Base-by-base conservation (phyloP, 441 rosid species). In the Populus tomentosa region DNA sequence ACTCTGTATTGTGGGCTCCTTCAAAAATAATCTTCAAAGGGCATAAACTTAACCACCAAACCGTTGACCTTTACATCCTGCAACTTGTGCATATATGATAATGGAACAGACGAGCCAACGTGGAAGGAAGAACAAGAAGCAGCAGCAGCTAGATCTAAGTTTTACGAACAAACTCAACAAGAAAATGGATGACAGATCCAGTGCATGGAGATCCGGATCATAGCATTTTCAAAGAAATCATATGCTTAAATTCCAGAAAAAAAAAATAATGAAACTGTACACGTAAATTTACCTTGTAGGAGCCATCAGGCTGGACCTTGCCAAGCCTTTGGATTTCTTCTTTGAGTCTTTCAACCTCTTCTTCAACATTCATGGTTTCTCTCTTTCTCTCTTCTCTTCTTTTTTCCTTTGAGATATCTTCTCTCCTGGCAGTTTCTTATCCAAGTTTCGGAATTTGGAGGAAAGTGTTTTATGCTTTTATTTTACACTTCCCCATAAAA, bases 291-390 rank as follows among this genome's bases (percentile, higher is more conserved):
- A 94, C 99, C 98, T 89, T 92, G 89, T 86, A 96, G 76, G 99
- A 94, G 68, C 97, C 99, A 90, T 94, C 98, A 18, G 93, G 79
- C 76, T 90, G 97, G 80, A 81, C 77, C 77, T 84, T 85, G 70
- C 98, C 99, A 20, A 92, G 91, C 83, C 98, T 88, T 61, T 87
- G 90, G 83, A 94, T 94, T 87, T 94, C 99, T 78, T 88, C 94
- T 83, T 86, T 90, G 77, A 96, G 97, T 77, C 92, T 85, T 83
- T 78, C 88, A 9, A 94, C 89, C 85, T 96, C 99, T 82, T 94
- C 98, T 67, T 90, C 98, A 53, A 95, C 97, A 75, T 91, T 93
- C 98, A 94, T 94, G 77, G 77, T 85, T 64, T 76, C 70, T 30
- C 71, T 73, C 75, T 66, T 18, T 33, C 35, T 33, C 36, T 33